Conservation (phyloP, 1,284 basidiomycete genomes). For the Cutaneotrichosporon cavernicola region DNA sequence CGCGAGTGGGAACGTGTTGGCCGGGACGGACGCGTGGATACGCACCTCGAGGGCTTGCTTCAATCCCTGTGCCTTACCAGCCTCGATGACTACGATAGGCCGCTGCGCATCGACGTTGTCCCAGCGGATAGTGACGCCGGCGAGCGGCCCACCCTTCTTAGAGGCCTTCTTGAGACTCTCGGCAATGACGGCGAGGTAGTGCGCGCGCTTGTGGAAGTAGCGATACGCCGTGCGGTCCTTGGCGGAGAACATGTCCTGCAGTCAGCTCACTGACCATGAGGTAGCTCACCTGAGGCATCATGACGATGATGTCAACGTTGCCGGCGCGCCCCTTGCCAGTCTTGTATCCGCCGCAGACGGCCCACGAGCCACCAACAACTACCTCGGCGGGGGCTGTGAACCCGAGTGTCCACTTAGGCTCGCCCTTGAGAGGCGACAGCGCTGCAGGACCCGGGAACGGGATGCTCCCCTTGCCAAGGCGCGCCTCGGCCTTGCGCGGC, state of each 20-base stretch:
- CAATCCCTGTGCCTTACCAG: conserved; percentile 56
- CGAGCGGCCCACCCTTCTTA: conserved; percentile 63
- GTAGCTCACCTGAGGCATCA: conserved; percentile 75
- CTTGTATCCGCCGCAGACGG: conserved; percentile 62
- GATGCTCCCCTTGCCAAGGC: conserved; percentile 58
- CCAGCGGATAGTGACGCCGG: conserved; percentile 62
- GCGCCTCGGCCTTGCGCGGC: conserved; percentile 65
- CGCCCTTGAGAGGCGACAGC: conserved; percentile 65
- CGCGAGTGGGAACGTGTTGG: conserved; percentile 62
- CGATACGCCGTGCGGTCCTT: conserved; percentile 90
- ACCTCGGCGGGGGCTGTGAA: conserved; percentile 58
- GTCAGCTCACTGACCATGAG: not conserved
- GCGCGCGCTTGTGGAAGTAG: conserved; percentile 89
- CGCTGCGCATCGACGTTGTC: conserved; percentile 62
- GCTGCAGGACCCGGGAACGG: conserved; percentile 60
- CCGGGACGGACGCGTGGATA: conserved; percentile 68
- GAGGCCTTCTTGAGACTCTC: conserved; percentile 59
- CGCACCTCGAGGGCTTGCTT: conserved; percentile 69
- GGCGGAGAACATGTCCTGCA: conserved; percentile 71
- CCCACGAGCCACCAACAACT: conserved; percentile 55
- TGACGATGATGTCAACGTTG: conserved; percentile 75
- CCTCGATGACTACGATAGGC: conserved; percentile 31
- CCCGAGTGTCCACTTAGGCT: conserved; percentile 69
- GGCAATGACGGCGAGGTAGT: conserved; percentile 81
- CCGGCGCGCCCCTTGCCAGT: conserved; percentile 58